Evolutionary conservation across 495 filamentous ascomycete genomes (phyloP).

Genomic region (Trichoderma reesei): DNA sequence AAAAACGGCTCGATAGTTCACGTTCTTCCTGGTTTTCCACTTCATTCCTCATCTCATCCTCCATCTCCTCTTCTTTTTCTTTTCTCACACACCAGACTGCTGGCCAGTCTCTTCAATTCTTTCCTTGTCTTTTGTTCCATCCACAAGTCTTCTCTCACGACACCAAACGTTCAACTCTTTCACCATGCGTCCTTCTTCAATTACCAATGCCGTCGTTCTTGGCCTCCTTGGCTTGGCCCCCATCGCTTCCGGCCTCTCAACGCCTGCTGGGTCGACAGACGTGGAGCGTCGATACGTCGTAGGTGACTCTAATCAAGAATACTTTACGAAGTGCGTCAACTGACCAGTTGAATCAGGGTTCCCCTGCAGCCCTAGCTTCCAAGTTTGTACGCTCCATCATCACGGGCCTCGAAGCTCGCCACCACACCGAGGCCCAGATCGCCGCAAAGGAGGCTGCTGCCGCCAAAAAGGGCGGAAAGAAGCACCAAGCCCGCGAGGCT

Average conservation of each 20-base stretch:
- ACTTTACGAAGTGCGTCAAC: neutral
- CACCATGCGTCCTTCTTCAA: neutral
- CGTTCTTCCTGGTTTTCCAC: neutral
- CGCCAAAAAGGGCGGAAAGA: slow-evolving; percentile 1
- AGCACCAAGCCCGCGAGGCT: neutral
- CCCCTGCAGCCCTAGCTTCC: neutral
- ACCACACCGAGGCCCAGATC: neutral
- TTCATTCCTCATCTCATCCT: neutral
- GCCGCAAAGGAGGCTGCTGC: neutral
- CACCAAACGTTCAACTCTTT: neutral
- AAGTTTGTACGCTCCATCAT: neutral
- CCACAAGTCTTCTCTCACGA: neutral
- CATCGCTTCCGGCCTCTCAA: neutral
- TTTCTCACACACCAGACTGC: neutral
- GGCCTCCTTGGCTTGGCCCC: neutral
- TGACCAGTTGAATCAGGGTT: neutral
- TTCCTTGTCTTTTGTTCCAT: neutral
- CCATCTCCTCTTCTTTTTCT: neutral
- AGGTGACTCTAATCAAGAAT: neutral
- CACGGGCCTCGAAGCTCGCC: neutral
- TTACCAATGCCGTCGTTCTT: neutral
- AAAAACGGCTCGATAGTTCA: neutral
- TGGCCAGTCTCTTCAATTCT: neutral
- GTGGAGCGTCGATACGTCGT: neutral
- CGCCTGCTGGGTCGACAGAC: neutral